Conservation (phyloP, 768 basidiomycete genomes). For the Termitomyces sp. region DNA sequence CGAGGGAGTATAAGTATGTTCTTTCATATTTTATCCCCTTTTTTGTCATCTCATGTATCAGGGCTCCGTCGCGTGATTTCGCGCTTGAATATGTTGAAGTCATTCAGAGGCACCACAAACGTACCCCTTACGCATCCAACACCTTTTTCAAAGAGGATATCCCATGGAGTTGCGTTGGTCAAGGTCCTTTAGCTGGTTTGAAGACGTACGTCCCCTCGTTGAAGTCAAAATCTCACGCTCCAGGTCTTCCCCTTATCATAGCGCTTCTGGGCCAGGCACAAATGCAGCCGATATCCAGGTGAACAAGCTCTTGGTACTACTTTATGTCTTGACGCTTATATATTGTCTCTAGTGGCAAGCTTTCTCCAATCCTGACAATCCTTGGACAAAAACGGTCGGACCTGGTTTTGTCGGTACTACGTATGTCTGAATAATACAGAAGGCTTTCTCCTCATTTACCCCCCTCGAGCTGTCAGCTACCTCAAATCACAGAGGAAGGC, state of each 20-base stretch:
- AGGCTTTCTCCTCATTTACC: neutral
- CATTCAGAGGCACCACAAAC: constrained; percentile 50
- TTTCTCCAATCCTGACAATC: constrained; percentile 30
- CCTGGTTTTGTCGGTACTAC: constrained; percentile 40
- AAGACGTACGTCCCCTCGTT: constrained; percentile 18
- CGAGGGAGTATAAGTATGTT: constrained; percentile 38
- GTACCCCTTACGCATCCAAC: constrained; percentile 45
- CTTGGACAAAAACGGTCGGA: constrained; percentile 35
- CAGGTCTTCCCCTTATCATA: neutral
- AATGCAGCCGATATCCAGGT: constrained; percentile 31
- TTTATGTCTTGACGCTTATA: neutral
- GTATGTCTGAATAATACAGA: constrained; percentile 19
- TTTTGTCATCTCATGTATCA: constrained; percentile 8
- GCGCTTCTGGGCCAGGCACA: constrained; percentile 19
- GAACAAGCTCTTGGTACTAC: neutral
- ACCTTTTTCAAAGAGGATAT: constrained; percentile 45
- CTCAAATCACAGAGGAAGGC: constrained; percentile 41
- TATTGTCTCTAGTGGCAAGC: constrained; percentile 34
- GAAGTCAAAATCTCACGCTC: neutral
- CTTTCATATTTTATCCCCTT: neutral
- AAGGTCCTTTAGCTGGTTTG: constrained; percentile 31
- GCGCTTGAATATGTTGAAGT: constrained; percentile 43
- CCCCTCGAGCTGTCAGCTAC: constrained; percentile 39
- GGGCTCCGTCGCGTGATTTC: constrained; percentile 29
- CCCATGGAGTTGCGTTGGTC: constrained; percentile 36